Conservation (phyloP, 768 basidiomycete genomes). For the Saitozyma sp. region DNA sequence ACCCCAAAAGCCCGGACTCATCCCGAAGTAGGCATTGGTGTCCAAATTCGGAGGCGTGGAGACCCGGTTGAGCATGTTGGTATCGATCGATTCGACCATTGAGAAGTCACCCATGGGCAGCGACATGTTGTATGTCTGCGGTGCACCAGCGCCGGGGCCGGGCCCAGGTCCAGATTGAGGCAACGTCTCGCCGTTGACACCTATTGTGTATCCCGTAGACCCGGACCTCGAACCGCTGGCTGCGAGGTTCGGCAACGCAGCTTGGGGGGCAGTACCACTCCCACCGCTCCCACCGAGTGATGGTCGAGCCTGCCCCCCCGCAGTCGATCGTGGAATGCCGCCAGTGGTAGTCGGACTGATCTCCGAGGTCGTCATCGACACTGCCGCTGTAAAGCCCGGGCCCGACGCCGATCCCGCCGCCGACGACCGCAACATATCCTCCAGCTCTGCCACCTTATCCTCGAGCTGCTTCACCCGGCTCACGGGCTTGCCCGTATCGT, state of each 20-base stretch:
- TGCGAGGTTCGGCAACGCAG: neutral
- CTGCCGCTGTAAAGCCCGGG: neutral
- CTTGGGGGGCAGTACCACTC: neutral
- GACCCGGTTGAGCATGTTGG: neutral
- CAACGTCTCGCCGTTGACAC: neutral
- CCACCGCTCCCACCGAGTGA: neutral
- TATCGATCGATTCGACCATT: neutral
- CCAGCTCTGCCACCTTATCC: constrained; percentile 44
- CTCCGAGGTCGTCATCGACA: too few relatives aligned
- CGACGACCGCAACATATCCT: constrained; percentile 18
- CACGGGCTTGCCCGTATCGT: constrained; percentile 44
- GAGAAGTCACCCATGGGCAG: too few relatives aligned
- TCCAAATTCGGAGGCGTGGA: too few relatives aligned
- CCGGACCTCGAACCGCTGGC: neutral
- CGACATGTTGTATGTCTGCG: too few relatives aligned
- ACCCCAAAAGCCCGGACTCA: neutral
- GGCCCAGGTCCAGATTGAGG: neutral
- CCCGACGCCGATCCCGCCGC: neutral
- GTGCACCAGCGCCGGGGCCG: too few relatives aligned
- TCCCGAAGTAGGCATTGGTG: too few relatives aligned
- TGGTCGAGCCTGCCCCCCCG: neutral
- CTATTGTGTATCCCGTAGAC: neutral
- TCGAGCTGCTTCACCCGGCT: constrained; percentile 45
- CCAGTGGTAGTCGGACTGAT: too few relatives aligned
- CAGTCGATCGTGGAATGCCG: too few relatives aligned